Evolutionary conservation across 306 rosid genomes (phyloP).

Genomic region (Trichosanthes cucumerina): DNA sequence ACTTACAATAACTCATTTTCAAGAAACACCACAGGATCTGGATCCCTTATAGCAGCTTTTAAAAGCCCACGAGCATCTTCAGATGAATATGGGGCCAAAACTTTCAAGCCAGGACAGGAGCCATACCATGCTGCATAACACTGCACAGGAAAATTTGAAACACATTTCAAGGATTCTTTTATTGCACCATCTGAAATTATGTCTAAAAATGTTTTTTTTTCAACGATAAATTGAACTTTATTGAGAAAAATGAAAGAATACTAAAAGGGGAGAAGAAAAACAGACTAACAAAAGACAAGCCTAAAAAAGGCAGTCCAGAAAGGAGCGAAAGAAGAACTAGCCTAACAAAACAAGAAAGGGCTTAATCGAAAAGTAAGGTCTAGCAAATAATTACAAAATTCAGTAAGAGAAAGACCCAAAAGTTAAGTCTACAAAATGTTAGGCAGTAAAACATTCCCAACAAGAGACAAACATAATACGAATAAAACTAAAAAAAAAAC

Average conservation of each 20-base stretch:
- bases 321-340: background rate
- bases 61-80: slow-evolving; percentile 97
- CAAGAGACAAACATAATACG: background rate
- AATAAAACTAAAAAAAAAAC: background rate
- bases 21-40: slow-evolving; percentile 97
- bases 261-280: background rate
- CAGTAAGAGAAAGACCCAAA: background rate
- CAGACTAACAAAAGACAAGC: background rate
- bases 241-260: background rate
- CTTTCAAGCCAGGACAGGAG: slow-evolving; percentile 86
- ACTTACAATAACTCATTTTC: slow-evolving; percentile 97
- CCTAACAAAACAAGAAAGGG: background rate
- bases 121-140: slow-evolving; percentile 93
- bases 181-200: background rate
- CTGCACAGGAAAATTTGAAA: slow-evolving; percentile 29
- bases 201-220: background rate
- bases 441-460: background rate
- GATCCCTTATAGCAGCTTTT: slow-evolving; percentile 98
- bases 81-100: slow-evolving; percentile 82
- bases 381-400: background rate
- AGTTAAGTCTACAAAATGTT: background rate
- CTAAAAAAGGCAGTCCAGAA: background rate
- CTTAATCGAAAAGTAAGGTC: background rate
- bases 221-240: background rate
- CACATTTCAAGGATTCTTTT: background rate